Conservation (phyloP, 2,329 filamentous ascomycete genomes). For the Sporothrix schenckii region DNA sequence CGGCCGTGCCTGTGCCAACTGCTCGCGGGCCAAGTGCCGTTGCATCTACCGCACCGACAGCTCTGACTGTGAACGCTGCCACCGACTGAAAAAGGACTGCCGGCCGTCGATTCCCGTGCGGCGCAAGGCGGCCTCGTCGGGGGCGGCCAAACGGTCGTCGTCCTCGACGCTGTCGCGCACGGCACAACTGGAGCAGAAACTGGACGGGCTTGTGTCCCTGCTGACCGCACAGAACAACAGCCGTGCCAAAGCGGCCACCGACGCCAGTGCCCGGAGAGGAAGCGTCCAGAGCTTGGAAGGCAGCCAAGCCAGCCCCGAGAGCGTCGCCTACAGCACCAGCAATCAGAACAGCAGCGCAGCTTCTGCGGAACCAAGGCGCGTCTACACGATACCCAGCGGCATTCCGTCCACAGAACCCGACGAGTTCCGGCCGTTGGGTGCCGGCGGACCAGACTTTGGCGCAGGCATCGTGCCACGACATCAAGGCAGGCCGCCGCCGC, state of each 20-base stretch:
- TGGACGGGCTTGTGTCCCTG: constrained; percentile 54
- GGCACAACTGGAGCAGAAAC: constrained; percentile 54
- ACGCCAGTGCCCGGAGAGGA: constrained; percentile 25
- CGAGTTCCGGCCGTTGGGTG: constrained; percentile 1
- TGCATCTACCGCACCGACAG: constrained; percentile 47
- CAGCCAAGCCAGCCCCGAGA: constrained; percentile 1
- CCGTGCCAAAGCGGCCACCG: constrained; percentile 38
- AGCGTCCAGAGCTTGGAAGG: constrained; percentile 25
- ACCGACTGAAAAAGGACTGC: constrained; percentile 54
- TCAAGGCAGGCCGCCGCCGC: neutral
- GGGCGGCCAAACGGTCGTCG: constrained; percentile 42
- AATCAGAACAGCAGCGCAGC: neutral
- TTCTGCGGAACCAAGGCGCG: neutral
- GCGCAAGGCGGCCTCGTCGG: constrained; percentile 43
- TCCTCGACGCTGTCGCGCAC: constrained; percentile 42
- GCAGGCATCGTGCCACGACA: constrained; percentile 10
- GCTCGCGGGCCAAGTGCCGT: constrained; percentile 53
- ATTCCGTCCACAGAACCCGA: neutral
- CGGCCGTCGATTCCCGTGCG: constrained; percentile 50
- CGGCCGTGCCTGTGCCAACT: constrained; percentile 53
- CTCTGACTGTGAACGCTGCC: constrained; percentile 46
- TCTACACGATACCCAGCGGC: constrained; percentile 1
- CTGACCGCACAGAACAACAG: constrained; percentile 41
- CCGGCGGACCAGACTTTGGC: constrained; percentile 22
- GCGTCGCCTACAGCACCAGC: neutral